These are phyloP conservation scores for Boletus eberwhitei DNA, from an alignment of 768 basidiomycete genomes.

Conservation along the genomic window DNA sequence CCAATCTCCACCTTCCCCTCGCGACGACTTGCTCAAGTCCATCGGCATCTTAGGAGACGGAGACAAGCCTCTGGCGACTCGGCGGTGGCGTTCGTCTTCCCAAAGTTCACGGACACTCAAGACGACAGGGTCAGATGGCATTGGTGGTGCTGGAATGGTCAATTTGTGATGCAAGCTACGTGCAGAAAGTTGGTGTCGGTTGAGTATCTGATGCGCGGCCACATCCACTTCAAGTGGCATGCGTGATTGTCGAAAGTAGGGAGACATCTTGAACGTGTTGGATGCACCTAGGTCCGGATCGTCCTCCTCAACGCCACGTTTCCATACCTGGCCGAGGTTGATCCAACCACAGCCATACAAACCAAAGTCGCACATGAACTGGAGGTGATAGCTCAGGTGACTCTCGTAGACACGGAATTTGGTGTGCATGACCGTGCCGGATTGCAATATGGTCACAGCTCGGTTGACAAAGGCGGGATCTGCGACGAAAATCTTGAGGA, in stretches of 20 bases:
- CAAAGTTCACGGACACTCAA: slow-evolving; percentile 89
- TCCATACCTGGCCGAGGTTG: slow-evolving; percentile 64
- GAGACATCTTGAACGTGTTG: slow-evolving; percentile 44
- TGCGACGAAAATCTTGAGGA: slow-evolving; percentile 77
- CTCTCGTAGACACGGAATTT: slow-evolving; percentile 83
- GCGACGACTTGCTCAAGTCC: slow-evolving; percentile 61
- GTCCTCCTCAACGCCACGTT: slow-evolving; percentile 42
- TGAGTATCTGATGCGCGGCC: slow-evolving; percentile 78
- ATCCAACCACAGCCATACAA: slow-evolving; percentile 93
- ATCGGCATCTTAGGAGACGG: slow-evolving; percentile 73
- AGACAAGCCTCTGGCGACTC: slow-evolving; percentile 60
- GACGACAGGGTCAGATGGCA: slow-evolving; percentile 71
- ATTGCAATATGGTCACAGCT: slow-evolving; percentile 71
- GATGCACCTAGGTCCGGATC: slow-evolving; percentile 11
- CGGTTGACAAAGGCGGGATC: slow-evolving; percentile 71
- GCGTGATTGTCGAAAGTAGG: slow-evolving; percentile 64
- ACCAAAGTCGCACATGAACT: slow-evolving; percentile 94
- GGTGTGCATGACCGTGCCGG: slow-evolving; percentile 78
- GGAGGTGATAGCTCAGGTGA: slow-evolving; percentile 83
- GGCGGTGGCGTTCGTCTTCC: slow-evolving; percentile 89
- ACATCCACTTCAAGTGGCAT: slow-evolving; percentile 82
- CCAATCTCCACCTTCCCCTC: slow-evolving; percentile 62
- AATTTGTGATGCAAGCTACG: slow-evolving; percentile 68
- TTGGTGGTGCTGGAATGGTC: slow-evolving; percentile 50
- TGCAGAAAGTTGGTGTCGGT: slow-evolving; percentile 61